These are phyloP conservation scores for Pyracantha coccinea DNA, from an alignment of 331 rosid species.

Conservation along the genomic window DNA sequence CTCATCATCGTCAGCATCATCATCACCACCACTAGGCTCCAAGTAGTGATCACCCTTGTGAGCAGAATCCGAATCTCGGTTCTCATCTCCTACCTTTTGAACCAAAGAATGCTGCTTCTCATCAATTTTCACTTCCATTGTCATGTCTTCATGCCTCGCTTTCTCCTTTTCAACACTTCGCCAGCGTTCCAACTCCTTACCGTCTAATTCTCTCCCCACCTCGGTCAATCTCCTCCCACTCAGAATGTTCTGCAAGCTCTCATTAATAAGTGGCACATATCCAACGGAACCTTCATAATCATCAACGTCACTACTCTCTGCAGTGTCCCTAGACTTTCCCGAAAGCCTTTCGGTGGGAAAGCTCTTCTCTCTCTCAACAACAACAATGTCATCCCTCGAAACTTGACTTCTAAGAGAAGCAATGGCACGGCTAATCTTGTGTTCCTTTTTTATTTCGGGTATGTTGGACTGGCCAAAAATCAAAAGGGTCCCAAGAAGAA, in stretches of 20 bases:
- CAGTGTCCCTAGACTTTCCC: constrained; percentile 28
- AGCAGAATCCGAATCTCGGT: constrained; percentile 12
- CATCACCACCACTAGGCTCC: constrained; percentile 31
- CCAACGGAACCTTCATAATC: constrained; percentile 30
- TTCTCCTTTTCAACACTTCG: constrained; percentile 33
- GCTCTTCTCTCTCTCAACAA: constrained; percentile 34
- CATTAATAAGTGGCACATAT: constrained; percentile 38
- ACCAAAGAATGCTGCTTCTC: constrained; percentile 46
- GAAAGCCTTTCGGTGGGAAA: constrained; percentile 36
- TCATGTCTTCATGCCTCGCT: constrained; percentile 20
- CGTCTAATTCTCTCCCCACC: constrained; percentile 22
- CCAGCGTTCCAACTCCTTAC: constrained; percentile 33
- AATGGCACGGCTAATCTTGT: constrained; percentile 28
- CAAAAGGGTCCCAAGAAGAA: constrained; percentile 89
- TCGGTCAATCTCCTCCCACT: constrained; percentile 21
- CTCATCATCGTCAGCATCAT: constrained; percentile 19
- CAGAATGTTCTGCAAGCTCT: constrained; percentile 10
- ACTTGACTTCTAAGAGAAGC: constrained; percentile 47
- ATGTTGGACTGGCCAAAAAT: constrained; percentile 67
- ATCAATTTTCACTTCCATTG: constrained; percentile 35
- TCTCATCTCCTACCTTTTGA: constrained; percentile 6
- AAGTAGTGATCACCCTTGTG: constrained; percentile 31
- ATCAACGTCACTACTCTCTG: constrained; percentile 29
- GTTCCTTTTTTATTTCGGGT: constrained; percentile 48
- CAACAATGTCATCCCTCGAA: constrained; percentile 33